Evolutionary conservation across 148 eudicot species (phyloP).

Genomic region (Cornus suecica): DNA sequence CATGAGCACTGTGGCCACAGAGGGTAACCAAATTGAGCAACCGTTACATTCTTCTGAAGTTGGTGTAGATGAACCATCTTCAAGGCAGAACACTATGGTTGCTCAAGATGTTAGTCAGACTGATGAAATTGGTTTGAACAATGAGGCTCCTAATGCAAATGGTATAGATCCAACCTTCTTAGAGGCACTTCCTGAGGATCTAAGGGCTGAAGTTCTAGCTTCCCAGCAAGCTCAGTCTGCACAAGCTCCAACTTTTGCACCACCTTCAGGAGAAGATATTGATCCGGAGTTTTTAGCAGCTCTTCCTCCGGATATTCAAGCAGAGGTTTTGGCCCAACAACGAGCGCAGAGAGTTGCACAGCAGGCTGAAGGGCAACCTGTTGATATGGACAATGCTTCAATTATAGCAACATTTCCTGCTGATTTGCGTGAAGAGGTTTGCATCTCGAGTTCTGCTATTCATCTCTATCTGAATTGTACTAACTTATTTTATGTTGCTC

Average conservation of each 20-base stretch:
- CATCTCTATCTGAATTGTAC: not conserved
- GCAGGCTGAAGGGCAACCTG: conserved; percentile 98
- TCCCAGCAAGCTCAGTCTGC: conserved; percentile 89
- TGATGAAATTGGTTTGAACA: conserved; percentile 46
- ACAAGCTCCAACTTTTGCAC: conserved; percentile 66
- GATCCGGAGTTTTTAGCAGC: conserved; percentile 99
- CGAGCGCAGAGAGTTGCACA: conserved; percentile 82
- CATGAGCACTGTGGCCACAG: conserved; percentile 46
- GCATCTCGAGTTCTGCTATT: conserved; percentile 21
- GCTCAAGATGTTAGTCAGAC: conserved; percentile 49
- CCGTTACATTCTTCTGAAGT: conserved; percentile 27
- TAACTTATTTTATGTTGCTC: conserved; percentile 11
- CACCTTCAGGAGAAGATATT: conserved; percentile 86
- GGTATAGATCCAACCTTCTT: conserved; percentile 96
- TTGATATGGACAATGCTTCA: conserved; percentile 98
- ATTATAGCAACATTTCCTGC: conserved; percentile 98
- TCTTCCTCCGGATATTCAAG: conserved; percentile 93
- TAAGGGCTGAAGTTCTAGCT: conserved; percentile 94
- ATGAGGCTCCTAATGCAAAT: conserved; percentile 54
- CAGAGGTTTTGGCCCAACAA: conserved; percentile 98
- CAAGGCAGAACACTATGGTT: conserved; percentile 32
- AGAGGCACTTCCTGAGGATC: conserved; percentile 98
- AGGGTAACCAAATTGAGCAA: conserved; percentile 39
- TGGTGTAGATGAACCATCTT: conserved; percentile 42
- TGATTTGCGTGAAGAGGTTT: conserved; percentile 98